Conservation (phyloP, 495 filamentous ascomycete genomes). For the Penicillium subrubescens region DNA sequence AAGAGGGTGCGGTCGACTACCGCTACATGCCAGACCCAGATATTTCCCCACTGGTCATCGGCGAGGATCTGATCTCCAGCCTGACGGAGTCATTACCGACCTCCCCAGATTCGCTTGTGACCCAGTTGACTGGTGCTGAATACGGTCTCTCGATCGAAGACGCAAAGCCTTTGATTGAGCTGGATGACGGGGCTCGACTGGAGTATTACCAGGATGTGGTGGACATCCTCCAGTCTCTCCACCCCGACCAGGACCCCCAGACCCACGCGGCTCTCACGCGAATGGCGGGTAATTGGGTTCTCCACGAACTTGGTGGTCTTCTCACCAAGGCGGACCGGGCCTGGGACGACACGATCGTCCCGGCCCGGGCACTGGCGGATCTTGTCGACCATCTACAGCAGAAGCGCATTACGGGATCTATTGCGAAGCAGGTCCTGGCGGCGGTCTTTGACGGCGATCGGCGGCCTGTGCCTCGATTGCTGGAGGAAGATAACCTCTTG, state of each 20-base stretch:
- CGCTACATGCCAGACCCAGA: constrained; percentile 99
- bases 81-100: constrained; percentile 62
- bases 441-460: constrained; percentile 57
- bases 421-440: constrained; percentile 74
- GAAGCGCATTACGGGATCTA: constrained; percentile 70
- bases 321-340: constrained; percentile 52
- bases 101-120: constrained; percentile 69
- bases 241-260: constrained; percentile 32
- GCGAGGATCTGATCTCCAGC: constrained; percentile 63
- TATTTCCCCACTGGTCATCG: constrained; percentile 76
- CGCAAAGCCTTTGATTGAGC: constrained; percentile 73
- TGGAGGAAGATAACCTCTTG: constrained; percentile 67
- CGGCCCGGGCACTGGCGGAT: constrained; percentile 61
- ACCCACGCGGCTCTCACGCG: constrained; percentile 33
- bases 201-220: constrained; percentile 83
- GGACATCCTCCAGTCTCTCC: constrained; percentile 49
- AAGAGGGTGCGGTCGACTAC: constrained; percentile 97
- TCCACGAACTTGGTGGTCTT: constrained; percentile 87
- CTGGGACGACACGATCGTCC: constrained; percentile 60
- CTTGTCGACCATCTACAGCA: constrained; percentile 65
- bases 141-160: constrained; percentile 81
- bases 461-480: constrained; percentile 57
- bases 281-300: constrained; percentile 68
- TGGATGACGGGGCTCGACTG: constrained; percentile 78
- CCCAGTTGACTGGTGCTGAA: constrained; percentile 51